Evolutionary conservation across 371 early-diverging fungal species (phyloP).

Genomic region (Conidiobolus incongruus): DNA sequence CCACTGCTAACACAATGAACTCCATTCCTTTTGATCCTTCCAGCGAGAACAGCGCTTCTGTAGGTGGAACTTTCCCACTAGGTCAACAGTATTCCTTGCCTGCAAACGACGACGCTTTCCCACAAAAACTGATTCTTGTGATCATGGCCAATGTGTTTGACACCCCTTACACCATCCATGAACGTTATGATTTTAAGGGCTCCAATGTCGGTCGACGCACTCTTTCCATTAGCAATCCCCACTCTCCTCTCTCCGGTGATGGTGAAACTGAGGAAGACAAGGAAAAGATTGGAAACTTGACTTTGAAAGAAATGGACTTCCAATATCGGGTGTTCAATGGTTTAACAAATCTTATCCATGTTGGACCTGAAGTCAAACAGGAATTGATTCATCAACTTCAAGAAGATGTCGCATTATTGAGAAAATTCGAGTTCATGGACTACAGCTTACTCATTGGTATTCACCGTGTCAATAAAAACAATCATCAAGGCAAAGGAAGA

Average conservation of each 20-base stretch:
- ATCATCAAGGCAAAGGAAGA: neutral
- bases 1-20: neutral
- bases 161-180: conserved; percentile 15
- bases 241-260: conserved; percentile 1
- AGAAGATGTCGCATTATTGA: conserved; percentile 17
- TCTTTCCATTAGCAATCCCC: conserved; percentile 2
- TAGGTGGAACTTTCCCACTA: conserved; percentile 1
- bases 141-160: conserved; percentile 26
- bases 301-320: conserved; percentile 29
- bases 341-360: conserved; percentile 12
- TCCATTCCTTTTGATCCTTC: neutral
- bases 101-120: conserved; percentile 11
- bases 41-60: conserved; percentile 1
- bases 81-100: conserved; percentile 5
- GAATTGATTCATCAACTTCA: conserved; percentile 16
- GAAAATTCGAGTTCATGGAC: conserved; percentile 25
- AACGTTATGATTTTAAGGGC: conserved; percentile 28
- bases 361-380: conserved; percentile 12
- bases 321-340: conserved; percentile 15
- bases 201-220: conserved; percentile 25
- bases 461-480: neutral
- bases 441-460: conserved; percentile 12
- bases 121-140: conserved; percentile 16
- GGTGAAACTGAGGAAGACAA: neutral
- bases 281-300: conserved; percentile 13